Evolutionary conservation across 164 flowering plant species (phyloP).

Genomic region (Chimonanthus salicifolius): DNA sequence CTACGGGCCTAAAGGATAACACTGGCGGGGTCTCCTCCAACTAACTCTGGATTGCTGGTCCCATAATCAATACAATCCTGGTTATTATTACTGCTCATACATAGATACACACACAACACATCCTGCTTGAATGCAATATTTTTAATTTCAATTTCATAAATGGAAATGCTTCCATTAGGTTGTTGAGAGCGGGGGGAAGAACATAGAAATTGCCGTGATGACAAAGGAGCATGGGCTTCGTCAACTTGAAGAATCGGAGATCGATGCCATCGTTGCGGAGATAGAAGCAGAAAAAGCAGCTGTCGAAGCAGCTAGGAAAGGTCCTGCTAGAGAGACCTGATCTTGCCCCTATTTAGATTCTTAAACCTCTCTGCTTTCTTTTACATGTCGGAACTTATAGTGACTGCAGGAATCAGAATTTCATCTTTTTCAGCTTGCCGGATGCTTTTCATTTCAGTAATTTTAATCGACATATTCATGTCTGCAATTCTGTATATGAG

Average conservation of each 20-base stretch:
- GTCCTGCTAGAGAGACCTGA: conserved; percentile 62
- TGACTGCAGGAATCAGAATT: too few species aligned
- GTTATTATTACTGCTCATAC: background rate
- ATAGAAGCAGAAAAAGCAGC: conserved; percentile 98
- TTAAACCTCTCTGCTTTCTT: background rate
- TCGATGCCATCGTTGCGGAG: conserved; percentile 89
- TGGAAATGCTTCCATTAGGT: conserved; percentile 38
- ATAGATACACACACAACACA: background rate
- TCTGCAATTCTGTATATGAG: too few species aligned
- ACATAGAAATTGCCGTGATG: conserved; percentile 96
- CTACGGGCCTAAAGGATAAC: too few species aligned
- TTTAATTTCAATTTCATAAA: background rate
- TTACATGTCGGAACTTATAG: background rate
- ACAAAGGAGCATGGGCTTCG: conserved; percentile 69
- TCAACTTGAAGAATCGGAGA: conserved; percentile 94
- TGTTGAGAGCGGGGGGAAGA: conserved; percentile 99
- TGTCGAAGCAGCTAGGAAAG: conserved; percentile 96
- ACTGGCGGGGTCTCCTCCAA: too few species aligned
- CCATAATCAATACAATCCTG: too few species aligned
- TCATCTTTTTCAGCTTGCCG: too few species aligned
- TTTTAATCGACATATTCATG: too few species aligned
- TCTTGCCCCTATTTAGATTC: background rate
- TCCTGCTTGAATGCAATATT: background rate
- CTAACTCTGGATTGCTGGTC: too few species aligned
- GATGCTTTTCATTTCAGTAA: too few species aligned